Evolutionary conservation across 148 eudicot species (phyloP), one percentile per base, ranked within the genome.

Genomic region (Dianthus caryophyllus): DNA sequence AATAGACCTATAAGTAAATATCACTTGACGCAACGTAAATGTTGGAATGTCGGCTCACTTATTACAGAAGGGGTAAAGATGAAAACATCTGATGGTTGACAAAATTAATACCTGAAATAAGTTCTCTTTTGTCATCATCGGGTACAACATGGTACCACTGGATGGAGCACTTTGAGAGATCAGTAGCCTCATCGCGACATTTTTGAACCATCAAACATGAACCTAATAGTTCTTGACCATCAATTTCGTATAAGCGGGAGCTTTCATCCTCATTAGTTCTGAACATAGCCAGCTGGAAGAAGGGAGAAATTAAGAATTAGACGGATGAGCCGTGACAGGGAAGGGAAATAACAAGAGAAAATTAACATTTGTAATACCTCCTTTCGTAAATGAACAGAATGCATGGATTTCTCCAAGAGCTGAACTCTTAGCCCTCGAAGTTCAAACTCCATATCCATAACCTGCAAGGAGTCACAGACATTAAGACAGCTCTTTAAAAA

Each of bases 401-500:
- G 89, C 70, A 83, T 90, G n/a, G 97, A 84, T 81, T 95, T 95
- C 78, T 95, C 99, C 39, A 82, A 69, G 48, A 95, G 97, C 75
- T 90, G 97, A 80, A 76, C 44, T 72, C 99, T 79, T 76, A 95
- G 77, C 62, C 96, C 99, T 76, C 80, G 86, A 74, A 94, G 93
- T 79, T 95, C 99, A 75, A 86, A 92, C 59, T 95, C 97, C 99
- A 95, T 95, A 82, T 95, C 99, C 99, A 95, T 95, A 75, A 95
- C 99, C 99, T 95, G 78, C 68, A 73, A 73, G 57, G 57, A n/a
- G 66, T 33, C 15, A 36, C 21, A 17, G 31, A 69, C 29, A 15
- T 31, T 41, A 16, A 16, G 53, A 60, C 36, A 38, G 31, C 57
- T 55, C 27, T n/a, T 51, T 43, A 30, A 9, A 20, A 50, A 50